A percentile compares a stretch with the other conserved stretches of the same genome.
phyloP scores from a whole-genome alignment of 2,329 filamentous ascomycete species.

The Graphilbum ipis-grandicollis region DNA sequence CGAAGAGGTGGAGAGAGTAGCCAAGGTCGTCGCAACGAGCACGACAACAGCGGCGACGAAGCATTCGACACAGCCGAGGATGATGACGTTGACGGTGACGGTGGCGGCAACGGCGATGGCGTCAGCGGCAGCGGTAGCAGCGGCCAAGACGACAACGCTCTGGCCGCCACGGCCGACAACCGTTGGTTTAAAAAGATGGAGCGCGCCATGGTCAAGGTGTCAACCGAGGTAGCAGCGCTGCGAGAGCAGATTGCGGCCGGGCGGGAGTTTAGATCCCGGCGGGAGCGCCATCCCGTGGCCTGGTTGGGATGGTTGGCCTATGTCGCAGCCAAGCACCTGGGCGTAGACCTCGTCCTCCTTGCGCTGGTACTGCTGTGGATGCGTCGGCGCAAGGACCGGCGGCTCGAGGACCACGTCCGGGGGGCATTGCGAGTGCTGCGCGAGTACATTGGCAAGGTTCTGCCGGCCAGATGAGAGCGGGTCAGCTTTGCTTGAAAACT shows the following conservation, averaged over 20 bases:
- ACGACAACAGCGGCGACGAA: not conserved
- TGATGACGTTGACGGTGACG: not conserved
- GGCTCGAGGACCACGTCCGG: conserved; percentile 58
- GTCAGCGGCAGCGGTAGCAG: not conserved
- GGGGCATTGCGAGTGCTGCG: conserved; percentile 38
- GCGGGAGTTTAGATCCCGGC: conserved; percentile 51
- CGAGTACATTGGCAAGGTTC: conserved; percentile 40
- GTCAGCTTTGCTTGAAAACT: no score
- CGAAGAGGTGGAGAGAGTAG: not conserved
- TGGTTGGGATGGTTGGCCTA: conserved; percentile 59
- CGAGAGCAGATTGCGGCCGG: conserved; percentile 76
- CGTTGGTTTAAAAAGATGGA: conserved; percentile 75
- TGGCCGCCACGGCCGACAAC: conserved; percentile 1
- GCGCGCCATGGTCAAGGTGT: conserved; percentile 71
- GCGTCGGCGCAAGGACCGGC: conserved; percentile 50
- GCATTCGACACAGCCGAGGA: not conserved
- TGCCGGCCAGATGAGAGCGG: conserved; percentile 36
- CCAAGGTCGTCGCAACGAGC: not conserved
- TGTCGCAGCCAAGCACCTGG: conserved; percentile 53
- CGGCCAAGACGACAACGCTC: not conserved
- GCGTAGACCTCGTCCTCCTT: conserved; percentile 52
- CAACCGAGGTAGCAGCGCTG: conserved; percentile 79
- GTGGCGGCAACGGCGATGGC: not conserved
- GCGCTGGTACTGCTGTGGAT: conserved; percentile 53
- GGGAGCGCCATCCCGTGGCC: conserved; percentile 43